Evolutionary conservation across 116 monocot species (phyloP), one percentile per base, ranked within the genome.

Genomic region (Phalaenopsis hybrid): DNA sequence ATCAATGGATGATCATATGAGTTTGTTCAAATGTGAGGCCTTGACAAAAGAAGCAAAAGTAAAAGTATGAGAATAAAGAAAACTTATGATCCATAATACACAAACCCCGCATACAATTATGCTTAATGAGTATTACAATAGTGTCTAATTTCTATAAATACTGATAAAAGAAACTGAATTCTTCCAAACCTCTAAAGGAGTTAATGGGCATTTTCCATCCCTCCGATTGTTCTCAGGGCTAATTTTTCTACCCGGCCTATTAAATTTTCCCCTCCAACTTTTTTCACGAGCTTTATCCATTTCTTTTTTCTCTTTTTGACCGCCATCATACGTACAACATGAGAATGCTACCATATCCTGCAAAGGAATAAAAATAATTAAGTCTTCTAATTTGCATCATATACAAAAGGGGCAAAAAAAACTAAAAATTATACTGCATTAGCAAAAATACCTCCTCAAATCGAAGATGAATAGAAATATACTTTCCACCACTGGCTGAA

Each of bases 341-440:
- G 98, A 95, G 79, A 95, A 99, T 44, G 98, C 98, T 72, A 99
- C 92, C 95, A 95, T 99, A 86, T 99, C 98, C 98, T 99, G 79
- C n/a, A 80, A 86, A 6, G 21, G 9, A 76, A 81, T 23, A 79
- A 17, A 75, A 61, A 33, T 43, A 68, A 21, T 46, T 80, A 34
- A 44, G 15, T 45, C 45, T 61, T 63, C 25, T 23, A 5, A 65
- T 41, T 11, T 16, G 48, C 17, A 83, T 31, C 21, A 55, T 21
- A 65, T 65, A 25, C 4, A 72, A 72, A 34, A 37, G 8, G 37
- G 6, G 15, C 5, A 48, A 37, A 28, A 28, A 28, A 15, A 46
- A 21, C 18, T 57, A 46, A 37, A 74, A 70, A 15, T 12, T 55
- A 25, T 15, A 80, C 57, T 45, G 16, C 37, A 72, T 37, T 10